These are phyloP conservation scores for Sphaerosporella brunnea DNA, from an alignment of 495 filamentous ascomycete species.

Conservation along the genomic window DNA sequence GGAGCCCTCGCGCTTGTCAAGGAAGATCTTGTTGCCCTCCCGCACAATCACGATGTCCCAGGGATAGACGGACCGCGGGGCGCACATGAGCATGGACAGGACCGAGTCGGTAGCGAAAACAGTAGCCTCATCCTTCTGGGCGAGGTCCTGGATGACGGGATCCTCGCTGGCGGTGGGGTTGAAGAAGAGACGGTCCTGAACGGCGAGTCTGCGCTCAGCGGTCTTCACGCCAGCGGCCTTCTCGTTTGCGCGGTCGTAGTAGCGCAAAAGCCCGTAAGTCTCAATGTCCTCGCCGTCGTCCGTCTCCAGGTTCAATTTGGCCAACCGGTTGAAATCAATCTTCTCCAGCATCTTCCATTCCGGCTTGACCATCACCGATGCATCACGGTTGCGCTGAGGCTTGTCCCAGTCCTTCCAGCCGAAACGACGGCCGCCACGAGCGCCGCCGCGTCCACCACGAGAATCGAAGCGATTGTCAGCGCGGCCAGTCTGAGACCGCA, in stretches of 20 bases:
- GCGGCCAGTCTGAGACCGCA: constrained; percentile 44
- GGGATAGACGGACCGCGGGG: constrained; percentile 82
- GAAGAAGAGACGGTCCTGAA: constrained; percentile 85
- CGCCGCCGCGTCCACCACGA: constrained; percentile 31
- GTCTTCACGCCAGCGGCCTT: constrained; percentile 67
- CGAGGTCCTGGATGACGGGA: constrained; percentile 88
- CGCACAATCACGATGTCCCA: constrained; percentile 91
- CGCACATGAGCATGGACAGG: constrained; percentile 97
- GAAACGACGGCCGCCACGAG: constrained; percentile 58
- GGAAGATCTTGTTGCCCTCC: constrained; percentile 87
- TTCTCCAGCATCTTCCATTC: constrained; percentile 95
- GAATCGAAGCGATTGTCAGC: constrained; percentile 33
- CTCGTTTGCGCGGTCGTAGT: constrained; percentile 90
- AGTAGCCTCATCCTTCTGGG: constrained; percentile 89
- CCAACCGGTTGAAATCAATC: constrained; percentile 89
- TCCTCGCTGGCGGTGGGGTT: constrained; percentile 93
- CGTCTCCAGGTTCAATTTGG: constrained; percentile 86
- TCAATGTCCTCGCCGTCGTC: constrained; percentile 91
- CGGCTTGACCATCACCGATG: constrained; percentile 79
- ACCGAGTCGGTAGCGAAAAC: constrained; percentile 95
- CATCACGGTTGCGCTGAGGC: constrained; percentile 86
- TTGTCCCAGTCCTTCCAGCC: constrained; percentile 99
- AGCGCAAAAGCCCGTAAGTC: constrained; percentile 87
- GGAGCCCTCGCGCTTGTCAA: constrained; percentile 91
- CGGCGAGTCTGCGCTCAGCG: constrained; percentile 64